Base-by-base conservation (phyloP, 371 early-diverging fungal species). In the Circinella umbellata region DNA sequence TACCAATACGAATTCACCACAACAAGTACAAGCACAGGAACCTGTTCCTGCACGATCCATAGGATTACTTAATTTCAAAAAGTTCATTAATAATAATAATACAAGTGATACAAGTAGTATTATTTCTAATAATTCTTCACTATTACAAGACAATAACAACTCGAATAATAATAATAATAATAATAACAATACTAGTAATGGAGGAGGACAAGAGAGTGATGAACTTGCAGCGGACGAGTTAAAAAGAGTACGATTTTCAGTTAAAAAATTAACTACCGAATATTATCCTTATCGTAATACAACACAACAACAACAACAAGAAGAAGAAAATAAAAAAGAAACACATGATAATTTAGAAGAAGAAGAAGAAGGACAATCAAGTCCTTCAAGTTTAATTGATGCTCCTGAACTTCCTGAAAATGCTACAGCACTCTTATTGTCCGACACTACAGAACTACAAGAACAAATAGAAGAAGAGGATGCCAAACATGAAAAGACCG, bases 211-310 rank as follows among this genome's bases (percentile, higher is more conserved):
- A 9, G 42, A 68, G 37, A 61, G 18, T 4, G 74, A 78, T 51
- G 80, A 81, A 39, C 68, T 84, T 14, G 59, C 65, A 6, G 75
- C 81, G 13, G 75, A 77, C 57, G 75, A 78, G 13, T 70, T 84
- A 35, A 85, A 85, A 73, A 79, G 88, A 46, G 90, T 89, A 0
- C 81, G 86, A 37, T 89, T 89, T 69, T 85, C 90, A 1, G 86
- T 87, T 2, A 76, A 73, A 46, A 71, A 84, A 55, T 69, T 89
- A 62, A 84, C 86, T 0, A 86, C 84, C 11, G 90, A 89, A 69
- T 86, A 86, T 36, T 67, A 67, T 69, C 63, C 81, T 66, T 69
- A 77, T 51, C 36, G 72, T 69, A 69, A 67, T 47, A 39, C 54
- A 62, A 37, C 51, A 63, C 36, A 34, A 39, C 18, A 49, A 42